Percentiles rank a stretch among this genome's conserved stretches.
Conservation (phyloP, 176 grass and related monocot genomes). For the Leersia perrieri region DNA sequence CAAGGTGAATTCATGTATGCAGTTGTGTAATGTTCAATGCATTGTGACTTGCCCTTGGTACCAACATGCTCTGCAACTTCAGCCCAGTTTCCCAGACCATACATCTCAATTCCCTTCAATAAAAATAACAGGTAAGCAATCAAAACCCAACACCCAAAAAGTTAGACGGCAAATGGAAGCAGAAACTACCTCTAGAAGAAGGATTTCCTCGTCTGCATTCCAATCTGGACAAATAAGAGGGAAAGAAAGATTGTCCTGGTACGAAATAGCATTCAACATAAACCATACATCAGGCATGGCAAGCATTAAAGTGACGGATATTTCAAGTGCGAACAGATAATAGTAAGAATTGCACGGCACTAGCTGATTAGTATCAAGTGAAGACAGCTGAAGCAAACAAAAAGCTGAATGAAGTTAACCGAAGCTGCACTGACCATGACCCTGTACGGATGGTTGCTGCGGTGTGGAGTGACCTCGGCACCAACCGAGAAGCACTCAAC, state of each 20-base stretch:
- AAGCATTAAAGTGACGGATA: conserved; percentile 15
- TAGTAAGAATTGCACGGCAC: neutral
- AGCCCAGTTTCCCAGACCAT: conserved; percentile 94
- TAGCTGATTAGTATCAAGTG: neutral
- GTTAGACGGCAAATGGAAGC: neutral
- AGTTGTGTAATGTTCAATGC: conserved; percentile 97
- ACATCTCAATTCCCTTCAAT: conserved; percentile 98
- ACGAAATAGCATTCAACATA: conserved; percentile 22
- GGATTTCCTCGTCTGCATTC: conserved; percentile 99
- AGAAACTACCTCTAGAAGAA: conserved; percentile 80
- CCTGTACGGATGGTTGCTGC: conserved; percentile 88
- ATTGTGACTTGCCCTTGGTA: conserved; percentile 84
- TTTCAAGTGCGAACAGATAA: no score
- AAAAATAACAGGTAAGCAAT: conserved; percentile 25
- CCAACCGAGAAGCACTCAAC: conserved; percentile 97
- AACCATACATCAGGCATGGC: neutral
- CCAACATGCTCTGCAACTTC: conserved; percentile 99
- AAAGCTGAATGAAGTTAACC: neutral
- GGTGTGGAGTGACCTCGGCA: conserved; percentile 84
- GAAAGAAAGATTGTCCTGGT: conserved; percentile 96
- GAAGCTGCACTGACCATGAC: conserved; percentile 76
- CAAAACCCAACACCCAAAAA: neutral
- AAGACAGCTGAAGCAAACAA: neutral
- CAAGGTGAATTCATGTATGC: conserved; percentile 97
- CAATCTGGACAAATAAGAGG: conserved; percentile 93